These are phyloP conservation scores for Apiospora saccharicola DNA, from an alignment of 2,329 filamentous ascomycete species.

Conservation along the genomic window DNA sequence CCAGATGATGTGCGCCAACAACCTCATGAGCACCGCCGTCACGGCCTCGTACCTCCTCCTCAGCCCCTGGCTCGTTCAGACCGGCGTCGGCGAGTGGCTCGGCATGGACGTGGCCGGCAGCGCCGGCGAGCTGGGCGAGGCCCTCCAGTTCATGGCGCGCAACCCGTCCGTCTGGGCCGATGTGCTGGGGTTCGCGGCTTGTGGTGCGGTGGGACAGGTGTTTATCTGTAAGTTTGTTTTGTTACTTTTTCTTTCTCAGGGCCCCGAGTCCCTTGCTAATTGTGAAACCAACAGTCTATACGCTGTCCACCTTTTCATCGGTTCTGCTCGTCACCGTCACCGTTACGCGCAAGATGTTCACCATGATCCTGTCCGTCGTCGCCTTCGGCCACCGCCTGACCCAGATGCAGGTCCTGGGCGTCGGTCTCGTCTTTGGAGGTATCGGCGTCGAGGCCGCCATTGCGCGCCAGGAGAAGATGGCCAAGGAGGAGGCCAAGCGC, in stretches of 20 bases:
- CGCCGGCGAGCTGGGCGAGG: slow-evolving; percentile 80
- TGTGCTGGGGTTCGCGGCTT: slow-evolving; percentile 87
- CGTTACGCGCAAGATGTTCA: slow-evolving; percentile 98
- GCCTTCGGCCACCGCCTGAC: slow-evolving; percentile 91
- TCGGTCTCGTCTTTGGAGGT: slow-evolving; percentile 91
- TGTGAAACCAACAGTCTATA: slow-evolving; percentile 70
- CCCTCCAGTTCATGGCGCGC: slow-evolving; percentile 78
- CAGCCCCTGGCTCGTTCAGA: slow-evolving; percentile 80
- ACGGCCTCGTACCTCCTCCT: slow-evolving; percentile 79
- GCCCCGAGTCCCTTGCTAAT: slow-evolving; percentile 7
- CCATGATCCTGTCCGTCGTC: slow-evolving; percentile 95
- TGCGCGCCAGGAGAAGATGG: slow-evolving; percentile 81
- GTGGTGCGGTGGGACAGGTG: slow-evolving; percentile 91
- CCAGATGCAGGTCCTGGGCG: slow-evolving; percentile 92
- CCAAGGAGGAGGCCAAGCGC: slow-evolving; percentile 73
- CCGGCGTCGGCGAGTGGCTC: slow-evolving; percentile 68
- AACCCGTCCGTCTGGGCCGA: slow-evolving; percentile 87
- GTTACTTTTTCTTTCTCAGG: slow-evolving; percentile 10
- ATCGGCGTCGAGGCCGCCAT: slow-evolving; percentile 91
- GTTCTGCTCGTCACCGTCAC: slow-evolving; percentile 94
- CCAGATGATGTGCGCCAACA: slow-evolving; percentile 99
- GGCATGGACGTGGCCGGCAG: slow-evolving; percentile 70
- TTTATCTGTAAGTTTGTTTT: slow-evolving; percentile 77
- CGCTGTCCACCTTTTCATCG: slow-evolving; percentile 88
- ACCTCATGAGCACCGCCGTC: slow-evolving; percentile 82